phyloP scores from a whole-genome alignment of 495 filamentous ascomycete genomes.

The Halenospora varia region DNA sequence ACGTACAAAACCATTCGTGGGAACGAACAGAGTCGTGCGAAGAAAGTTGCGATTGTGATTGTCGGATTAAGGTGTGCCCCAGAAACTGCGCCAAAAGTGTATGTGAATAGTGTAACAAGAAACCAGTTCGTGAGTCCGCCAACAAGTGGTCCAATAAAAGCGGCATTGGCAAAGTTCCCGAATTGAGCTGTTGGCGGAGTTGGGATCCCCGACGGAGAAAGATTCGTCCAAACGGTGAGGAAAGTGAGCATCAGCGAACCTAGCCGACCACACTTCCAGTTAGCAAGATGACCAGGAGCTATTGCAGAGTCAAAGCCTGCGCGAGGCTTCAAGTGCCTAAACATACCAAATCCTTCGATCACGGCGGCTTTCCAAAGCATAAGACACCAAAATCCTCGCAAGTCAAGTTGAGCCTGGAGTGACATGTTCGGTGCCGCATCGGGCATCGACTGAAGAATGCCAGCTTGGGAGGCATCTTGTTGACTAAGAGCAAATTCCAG shows the following conservation, averaged over 20 bases:
- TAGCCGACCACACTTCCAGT: background rate
- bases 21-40: conserved; percentile 38
- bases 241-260: conserved; percentile 8
- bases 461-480: conserved; percentile 32
- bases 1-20: conserved; percentile 42
- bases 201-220: conserved; percentile 6
- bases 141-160: conserved; percentile 18
- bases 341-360: conserved; percentile 27
- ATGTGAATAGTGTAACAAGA: conserved; percentile 41
- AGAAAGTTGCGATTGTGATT: conserved; percentile 45
- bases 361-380: conserved; percentile 44
- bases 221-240: conserved; percentile 9
- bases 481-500: conserved; percentile 40
- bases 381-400: conserved; percentile 32
- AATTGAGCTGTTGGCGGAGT: background rate
- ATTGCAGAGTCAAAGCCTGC: too few relatives aligned
- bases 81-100: conserved; percentile 35
- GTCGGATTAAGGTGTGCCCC: conserved; percentile 44
- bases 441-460: conserved; percentile 34
- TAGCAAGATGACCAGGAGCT: background rate
- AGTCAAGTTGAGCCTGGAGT: conserved; percentile 33
- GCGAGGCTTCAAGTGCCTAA: too few relatives aligned
- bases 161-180: conserved; percentile 7
- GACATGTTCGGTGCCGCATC: conserved; percentile 43
- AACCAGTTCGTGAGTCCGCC: conserved; percentile 34